These are phyloP conservation scores for Calonectria pteridis DNA, from an alignment of 2,329 filamentous ascomycete species.

Conservation along the genomic window DNA sequence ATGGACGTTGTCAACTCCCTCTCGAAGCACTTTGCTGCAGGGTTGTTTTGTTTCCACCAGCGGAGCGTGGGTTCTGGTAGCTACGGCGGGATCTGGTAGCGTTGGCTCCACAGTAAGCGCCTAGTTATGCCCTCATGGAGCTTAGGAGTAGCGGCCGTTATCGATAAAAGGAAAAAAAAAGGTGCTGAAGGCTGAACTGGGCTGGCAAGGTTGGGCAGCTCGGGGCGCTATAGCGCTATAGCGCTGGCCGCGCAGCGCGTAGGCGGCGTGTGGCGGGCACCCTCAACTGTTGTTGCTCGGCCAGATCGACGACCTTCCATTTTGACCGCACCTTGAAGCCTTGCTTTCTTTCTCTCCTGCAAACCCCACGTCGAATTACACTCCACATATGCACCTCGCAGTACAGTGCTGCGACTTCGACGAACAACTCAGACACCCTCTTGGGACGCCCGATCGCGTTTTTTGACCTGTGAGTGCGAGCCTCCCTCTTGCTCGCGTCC, in stretches of 20 bases:
- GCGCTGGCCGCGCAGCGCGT: slow-evolving; percentile 7
- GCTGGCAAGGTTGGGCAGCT: slow-evolving; percentile 12
- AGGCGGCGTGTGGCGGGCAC: slow-evolving; percentile 7
- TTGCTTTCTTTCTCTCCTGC: slow-evolving; percentile 47
- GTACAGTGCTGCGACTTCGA: slow-evolving; percentile 41
- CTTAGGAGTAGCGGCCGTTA: slow-evolving; percentile 21
- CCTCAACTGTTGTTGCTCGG: slow-evolving; percentile 21
- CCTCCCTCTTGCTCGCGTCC: not conserved
- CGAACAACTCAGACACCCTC: slow-evolving; percentile 51
- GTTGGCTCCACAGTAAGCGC: slow-evolving; percentile 4
- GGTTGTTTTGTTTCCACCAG: not conserved
- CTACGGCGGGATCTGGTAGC: not conserved
- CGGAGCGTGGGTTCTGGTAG: not conserved
- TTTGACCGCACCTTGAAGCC: slow-evolving; percentile 33
- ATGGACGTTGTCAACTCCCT: not conserved
- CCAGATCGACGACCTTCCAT: slow-evolving; percentile 28
- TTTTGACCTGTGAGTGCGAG: slow-evolving; percentile 23
- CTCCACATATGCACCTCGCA: slow-evolving; percentile 47
- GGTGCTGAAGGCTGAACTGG: slow-evolving; percentile 6
- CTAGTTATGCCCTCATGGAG: slow-evolving; percentile 2
- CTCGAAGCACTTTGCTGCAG: not conserved
- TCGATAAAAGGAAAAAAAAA: slow-evolving; percentile 20
- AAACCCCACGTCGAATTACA: slow-evolving; percentile 53
- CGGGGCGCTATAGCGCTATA: slow-evolving; percentile 11
- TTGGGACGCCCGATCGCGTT: slow-evolving; percentile 29